phyloP scores from a whole-genome alignment of 805 yeast species.

The Peterozyma xylosa region DNA sequence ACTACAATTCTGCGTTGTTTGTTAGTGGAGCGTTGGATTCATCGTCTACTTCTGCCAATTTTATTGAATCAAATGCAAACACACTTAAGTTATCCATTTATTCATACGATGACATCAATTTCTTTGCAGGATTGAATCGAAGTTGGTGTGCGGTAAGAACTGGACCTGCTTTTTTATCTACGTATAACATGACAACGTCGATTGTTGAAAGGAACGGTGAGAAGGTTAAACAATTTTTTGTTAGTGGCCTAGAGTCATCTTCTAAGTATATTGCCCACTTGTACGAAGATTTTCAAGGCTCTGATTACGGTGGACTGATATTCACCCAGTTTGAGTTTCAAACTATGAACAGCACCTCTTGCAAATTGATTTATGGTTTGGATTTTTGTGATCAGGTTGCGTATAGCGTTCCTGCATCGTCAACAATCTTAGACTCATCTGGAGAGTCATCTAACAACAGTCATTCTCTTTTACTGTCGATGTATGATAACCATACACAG shows the following conservation, averaged over 20 bases:
- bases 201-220: constrained; percentile 39
- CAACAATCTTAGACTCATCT: constrained; percentile 9
- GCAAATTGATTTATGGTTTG: constrained; percentile 68
- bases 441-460: constrained; percentile 18
- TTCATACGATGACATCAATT: constrained; percentile 27
- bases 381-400: constrained; percentile 78
- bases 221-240: constrained; percentile 52
- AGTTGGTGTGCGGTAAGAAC: constrained; percentile 69
- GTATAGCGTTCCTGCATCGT: constrained; percentile 68
- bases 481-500: constrained; percentile 62
- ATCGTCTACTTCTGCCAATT: neutral
- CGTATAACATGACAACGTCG: constrained; percentile 20
- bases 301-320: constrained; percentile 53
- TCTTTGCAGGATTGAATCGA: constrained; percentile 31
- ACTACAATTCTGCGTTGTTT: constrained; percentile 57
- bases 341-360: constrained; percentile 45
- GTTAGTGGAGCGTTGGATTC: constrained; percentile 44
- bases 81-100: constrained; percentile 41
- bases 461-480: constrained; percentile 25
- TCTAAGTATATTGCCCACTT: constrained; percentile 61
- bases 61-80: constrained; percentile 4
- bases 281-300: constrained; percentile 36
- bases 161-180: constrained; percentile 33
- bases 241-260: constrained; percentile 52
- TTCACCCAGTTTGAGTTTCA: constrained; percentile 50